Conservation (phyloP, 2,329 filamentous ascomycete genomes). For the Colletotrichum camelliae region DNA sequence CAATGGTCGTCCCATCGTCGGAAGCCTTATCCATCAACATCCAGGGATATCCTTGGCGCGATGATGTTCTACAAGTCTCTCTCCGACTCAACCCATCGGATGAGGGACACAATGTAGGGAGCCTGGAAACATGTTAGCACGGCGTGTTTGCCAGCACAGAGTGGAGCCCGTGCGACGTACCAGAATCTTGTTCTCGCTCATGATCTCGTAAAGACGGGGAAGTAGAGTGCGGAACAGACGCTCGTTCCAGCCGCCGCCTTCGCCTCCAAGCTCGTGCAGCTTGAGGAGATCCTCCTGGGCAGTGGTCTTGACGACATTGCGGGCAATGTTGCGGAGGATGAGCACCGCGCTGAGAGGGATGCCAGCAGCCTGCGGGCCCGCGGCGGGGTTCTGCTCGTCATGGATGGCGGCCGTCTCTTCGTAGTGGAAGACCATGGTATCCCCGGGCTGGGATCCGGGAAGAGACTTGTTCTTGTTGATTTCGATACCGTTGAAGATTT, state of each 20-base stretch:
- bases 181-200: slow-evolving; percentile 71
- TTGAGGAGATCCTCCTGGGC: slow-evolving; percentile 60
- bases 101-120: slow-evolving; percentile 14
- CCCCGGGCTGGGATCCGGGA: slow-evolving; percentile 47
- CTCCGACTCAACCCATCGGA: not conserved
- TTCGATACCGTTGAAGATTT: slow-evolving; percentile 16
- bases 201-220: slow-evolving; percentile 69
- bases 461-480: slow-evolving; percentile 12
- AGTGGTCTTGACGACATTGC: slow-evolving; percentile 67
- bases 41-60: not conserved
- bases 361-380: slow-evolving; percentile 69
- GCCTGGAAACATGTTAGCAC: not conserved
- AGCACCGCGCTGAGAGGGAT: slow-evolving; percentile 80
- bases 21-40: not conserved
- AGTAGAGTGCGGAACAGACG: slow-evolving; percentile 70
- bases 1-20: not conserved
- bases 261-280: slow-evolving; percentile 49
- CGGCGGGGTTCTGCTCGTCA: slow-evolving; percentile 64
- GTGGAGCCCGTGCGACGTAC: slow-evolving; percentile 42
- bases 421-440: slow-evolving; percentile 58
- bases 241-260: slow-evolving; percentile 68
- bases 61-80: not conserved
- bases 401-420: slow-evolving; percentile 62
- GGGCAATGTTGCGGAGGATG: slow-evolving; percentile 79
- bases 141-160: not conserved